Evolutionary conservation across 768 basidiomycete genomes (phyloP).

Genomic region (Rhizopogon vesiculosus): DNA sequence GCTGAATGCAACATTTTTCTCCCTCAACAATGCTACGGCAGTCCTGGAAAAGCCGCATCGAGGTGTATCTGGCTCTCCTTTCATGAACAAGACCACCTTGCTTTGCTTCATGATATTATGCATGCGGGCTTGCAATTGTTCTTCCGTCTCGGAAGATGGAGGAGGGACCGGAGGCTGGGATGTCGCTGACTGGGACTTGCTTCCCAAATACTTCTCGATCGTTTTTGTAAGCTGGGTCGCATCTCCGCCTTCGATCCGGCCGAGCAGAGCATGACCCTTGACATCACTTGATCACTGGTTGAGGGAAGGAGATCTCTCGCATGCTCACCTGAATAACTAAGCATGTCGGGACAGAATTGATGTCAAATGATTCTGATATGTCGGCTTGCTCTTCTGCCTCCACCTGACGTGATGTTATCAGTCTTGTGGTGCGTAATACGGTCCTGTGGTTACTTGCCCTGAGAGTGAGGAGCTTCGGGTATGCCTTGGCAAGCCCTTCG

Average conservation of each 20-base stretch:
- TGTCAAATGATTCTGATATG: constrained; percentile 88
- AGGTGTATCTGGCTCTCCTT: constrained; percentile 72
- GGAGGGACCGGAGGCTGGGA: constrained; percentile 8
- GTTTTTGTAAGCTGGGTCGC: constrained; percentile 56
- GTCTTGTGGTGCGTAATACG: neutral
- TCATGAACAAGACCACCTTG: constrained; percentile 87
- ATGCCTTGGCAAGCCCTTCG: constrained; percentile 65
- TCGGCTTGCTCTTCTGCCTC: constrained; percentile 79
- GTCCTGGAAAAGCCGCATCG: constrained; percentile 84
- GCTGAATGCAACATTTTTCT: constrained; percentile 60
- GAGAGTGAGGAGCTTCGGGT: constrained; percentile 65
- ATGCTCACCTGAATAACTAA: constrained; percentile 69
- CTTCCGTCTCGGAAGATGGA: constrained; percentile 49
- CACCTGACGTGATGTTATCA: constrained; percentile 40
- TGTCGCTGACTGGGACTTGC: constrained; percentile 11
- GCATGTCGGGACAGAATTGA: constrained; percentile 85
- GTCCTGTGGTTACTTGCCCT: constrained; percentile 43
- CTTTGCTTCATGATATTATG: constrained; percentile 70
- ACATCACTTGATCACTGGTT: neutral
- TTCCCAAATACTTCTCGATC: constrained; percentile 51
- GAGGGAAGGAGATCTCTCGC: constrained; percentile 2
- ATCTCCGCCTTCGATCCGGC: constrained; percentile 76
- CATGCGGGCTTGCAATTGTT: constrained; percentile 65
- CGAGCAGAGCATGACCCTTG: constrained; percentile 87
- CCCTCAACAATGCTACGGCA: constrained; percentile 63